A percentile compares a stretch with the other conserved stretches of the same genome.
These are phyloP conservation scores for Ceratobasidium sp. DNA, from an alignment of 1,284 basidiomycete genomes.

Conservation along the genomic window DNA sequence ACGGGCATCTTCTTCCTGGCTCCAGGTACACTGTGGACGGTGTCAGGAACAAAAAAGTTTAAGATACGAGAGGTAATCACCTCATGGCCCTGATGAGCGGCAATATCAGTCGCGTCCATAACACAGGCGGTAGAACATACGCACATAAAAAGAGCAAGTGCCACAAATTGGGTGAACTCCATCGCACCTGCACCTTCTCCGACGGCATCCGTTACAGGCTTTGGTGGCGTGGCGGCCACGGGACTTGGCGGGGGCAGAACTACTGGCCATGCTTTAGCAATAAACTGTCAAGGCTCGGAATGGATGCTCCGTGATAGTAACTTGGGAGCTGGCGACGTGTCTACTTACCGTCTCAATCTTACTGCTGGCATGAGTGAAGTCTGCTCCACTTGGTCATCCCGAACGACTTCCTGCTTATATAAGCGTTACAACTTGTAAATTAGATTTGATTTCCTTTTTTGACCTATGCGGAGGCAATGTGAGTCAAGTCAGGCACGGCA, in stretches of 20 bases:
- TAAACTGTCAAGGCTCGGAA: background rate
- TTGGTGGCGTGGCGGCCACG: slow-evolving; percentile 37
- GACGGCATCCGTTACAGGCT: slow-evolving; percentile 38
- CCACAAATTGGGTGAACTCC: slow-evolving; percentile 52
- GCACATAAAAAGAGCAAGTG: slow-evolving; percentile 51
- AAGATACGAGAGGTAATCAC: background rate
- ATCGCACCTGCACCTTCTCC: slow-evolving; percentile 51
- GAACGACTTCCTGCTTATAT: too few species aligned
- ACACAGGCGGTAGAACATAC: background rate
- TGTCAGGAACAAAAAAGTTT: background rate
- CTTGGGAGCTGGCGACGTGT: background rate
- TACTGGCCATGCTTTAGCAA: slow-evolving; percentile 26
- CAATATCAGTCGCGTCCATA: background rate
- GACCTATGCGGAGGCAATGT: too few species aligned
- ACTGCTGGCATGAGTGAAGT: background rate
- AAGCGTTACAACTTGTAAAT: too few species aligned
- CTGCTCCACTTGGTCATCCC: too few species aligned
- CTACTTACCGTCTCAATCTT: slow-evolving; percentile 6
- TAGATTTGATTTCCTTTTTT: too few species aligned
- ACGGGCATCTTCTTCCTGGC: slow-evolving; percentile 40
- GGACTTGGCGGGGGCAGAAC: slow-evolving; percentile 21
- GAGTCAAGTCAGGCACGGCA: too few species aligned
- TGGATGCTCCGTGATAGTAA: background rate
- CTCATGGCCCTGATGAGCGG: slow-evolving; percentile 20
- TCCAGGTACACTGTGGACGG: slow-evolving; percentile 30